Evolutionary conservation across 1,139 yeast genomes (phyloP).

Genomic region (Pichia sp.): DNA sequence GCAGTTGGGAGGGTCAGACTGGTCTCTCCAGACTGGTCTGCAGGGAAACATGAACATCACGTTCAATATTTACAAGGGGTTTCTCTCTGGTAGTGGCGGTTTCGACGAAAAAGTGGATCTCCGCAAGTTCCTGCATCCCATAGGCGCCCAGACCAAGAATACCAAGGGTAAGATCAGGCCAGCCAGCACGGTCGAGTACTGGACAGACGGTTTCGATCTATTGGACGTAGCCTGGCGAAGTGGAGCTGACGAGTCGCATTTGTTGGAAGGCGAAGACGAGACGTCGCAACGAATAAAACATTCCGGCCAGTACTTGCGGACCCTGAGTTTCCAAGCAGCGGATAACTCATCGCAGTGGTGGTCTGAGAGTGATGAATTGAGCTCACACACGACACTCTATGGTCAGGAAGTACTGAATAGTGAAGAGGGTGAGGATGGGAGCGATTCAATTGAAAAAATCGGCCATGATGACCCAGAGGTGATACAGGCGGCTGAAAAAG

Average conservation of each 20-base stretch:
- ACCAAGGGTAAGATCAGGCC: not conserved
- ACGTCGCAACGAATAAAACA: not conserved
- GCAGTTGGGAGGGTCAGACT: too few relatives aligned
- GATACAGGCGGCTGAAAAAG: too few relatives aligned
- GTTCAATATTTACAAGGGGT: constrained; percentile 15
- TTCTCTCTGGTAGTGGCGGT: not conserved
- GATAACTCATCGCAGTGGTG: not conserved
- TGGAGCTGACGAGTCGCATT: not conserved
- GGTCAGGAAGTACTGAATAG: constrained; percentile 6
- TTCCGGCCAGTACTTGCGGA: not conserved
- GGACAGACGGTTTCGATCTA: constrained; percentile 15
- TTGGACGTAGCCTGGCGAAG: constrained; percentile 10
- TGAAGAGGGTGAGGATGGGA: not conserved
- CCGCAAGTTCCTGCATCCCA: not conserved
- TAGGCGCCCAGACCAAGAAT: not conserved
- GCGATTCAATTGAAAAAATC: too few relatives aligned
- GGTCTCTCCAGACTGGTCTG: not conserved
- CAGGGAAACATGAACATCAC: constrained; percentile 5
- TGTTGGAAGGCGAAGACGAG: not conserved
- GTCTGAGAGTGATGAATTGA: constrained; percentile 13
- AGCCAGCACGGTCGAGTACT: constrained; percentile 4
- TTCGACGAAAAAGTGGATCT: constrained; percentile 6
- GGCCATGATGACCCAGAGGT: too few relatives aligned
- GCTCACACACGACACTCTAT: constrained; percentile 16
- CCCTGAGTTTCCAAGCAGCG: not conserved